Evolutionary conservation across 2,329 filamentous ascomycete genomes (phyloP).

Genomic region (Phyllosticta citrichinensis): DNA sequence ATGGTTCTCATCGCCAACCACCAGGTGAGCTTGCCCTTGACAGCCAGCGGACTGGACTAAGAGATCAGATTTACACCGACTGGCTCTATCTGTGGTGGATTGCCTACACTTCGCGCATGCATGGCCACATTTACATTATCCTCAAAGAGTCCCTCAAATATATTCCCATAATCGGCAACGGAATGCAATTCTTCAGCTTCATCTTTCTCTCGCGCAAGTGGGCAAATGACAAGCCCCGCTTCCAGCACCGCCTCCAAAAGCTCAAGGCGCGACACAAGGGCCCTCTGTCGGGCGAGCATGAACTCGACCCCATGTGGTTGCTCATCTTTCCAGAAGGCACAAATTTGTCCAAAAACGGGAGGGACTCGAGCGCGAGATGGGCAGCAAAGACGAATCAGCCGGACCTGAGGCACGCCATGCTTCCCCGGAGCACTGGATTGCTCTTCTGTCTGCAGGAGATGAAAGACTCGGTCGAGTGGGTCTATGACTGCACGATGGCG

Average conservation of each 20-base stretch:
- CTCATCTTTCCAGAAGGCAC: constrained; percentile 83
- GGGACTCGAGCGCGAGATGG: constrained; percentile 60
- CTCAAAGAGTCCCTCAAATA: constrained; percentile 78
- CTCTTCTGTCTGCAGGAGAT: constrained; percentile 72
- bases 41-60: constrained; percentile 10
- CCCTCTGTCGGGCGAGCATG: constrained; percentile 32
- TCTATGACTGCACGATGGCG: constrained; percentile 89
- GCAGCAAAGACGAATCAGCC: constrained; percentile 61
- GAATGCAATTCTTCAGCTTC: constrained; percentile 81
- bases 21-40: constrained; percentile 37
- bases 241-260: constrained; percentile 65
- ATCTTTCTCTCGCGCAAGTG: constrained; percentile 92
- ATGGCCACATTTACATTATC: constrained; percentile 83
- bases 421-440: constrained; percentile 72
- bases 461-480: constrained; percentile 62
- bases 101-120: constrained; percentile 67
- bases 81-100: constrained; percentile 95
- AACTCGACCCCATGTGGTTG: constrained; percentile 76
- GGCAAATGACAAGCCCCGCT: constrained; percentile 63
- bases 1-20: constrained; percentile 79
- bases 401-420: constrained; percentile 60
- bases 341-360: constrained; percentile 66
- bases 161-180: constrained; percentile 69
- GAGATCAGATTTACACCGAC: constrained; percentile 62
- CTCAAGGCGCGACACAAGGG: constrained; percentile 43